Percentiles rank a stretch among this genome's conserved stretches.
Evolutionary conservation across 768 basidiomycete genomes (phyloP).

Genomic region (Lactarius hatsudake): DNA sequence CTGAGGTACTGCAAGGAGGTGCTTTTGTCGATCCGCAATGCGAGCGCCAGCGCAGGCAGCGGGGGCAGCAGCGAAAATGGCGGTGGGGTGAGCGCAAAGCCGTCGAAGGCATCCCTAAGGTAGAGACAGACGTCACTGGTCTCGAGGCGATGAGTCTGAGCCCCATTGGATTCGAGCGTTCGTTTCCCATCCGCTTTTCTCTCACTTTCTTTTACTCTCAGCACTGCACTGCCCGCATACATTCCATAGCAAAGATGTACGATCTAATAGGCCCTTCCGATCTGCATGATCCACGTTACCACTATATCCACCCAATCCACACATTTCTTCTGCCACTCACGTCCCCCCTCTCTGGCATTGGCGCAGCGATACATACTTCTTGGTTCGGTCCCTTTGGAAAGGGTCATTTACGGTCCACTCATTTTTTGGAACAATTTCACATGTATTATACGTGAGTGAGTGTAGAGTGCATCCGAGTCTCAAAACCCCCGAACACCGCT

Average conservation of each 20-base stretch:
- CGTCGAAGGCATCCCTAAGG: constrained; percentile 16
- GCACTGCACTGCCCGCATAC: constrained; percentile 5
- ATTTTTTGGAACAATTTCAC: constrained; percentile 6
- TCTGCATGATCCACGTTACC: constrained; percentile 22
- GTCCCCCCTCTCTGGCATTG: not conserved
- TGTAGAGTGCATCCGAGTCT: too few species aligned
- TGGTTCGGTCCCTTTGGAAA: constrained; percentile 10
- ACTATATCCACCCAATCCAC: constrained; percentile 2
- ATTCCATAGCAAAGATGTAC: constrained; percentile 19
- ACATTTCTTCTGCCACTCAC: not conserved
- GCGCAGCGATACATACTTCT: constrained; percentile 10
- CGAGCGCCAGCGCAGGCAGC: constrained; percentile 39
- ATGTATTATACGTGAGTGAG: constrained; percentile 14
- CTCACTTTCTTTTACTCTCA: not conserved
- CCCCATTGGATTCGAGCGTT: not conserved
- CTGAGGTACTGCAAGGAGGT: constrained; percentile 87
- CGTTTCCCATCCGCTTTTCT: constrained; percentile 2
- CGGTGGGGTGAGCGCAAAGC: constrained; percentile 6
- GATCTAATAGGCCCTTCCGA: constrained; percentile 18
- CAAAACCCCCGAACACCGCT: too few species aligned
- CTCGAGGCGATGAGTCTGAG: not conserved
- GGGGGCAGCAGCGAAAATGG: constrained; percentile 8
- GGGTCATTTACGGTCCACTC: constrained; percentile 2
- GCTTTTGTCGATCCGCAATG: constrained; percentile 63
- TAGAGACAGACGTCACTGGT: not conserved